Percentiles rank a stretch among this genome's conserved stretches.
phyloP scores from a whole-genome alignment of 2,329 filamentous ascomycete species.

The Aspergillus vadensis region DNA sequence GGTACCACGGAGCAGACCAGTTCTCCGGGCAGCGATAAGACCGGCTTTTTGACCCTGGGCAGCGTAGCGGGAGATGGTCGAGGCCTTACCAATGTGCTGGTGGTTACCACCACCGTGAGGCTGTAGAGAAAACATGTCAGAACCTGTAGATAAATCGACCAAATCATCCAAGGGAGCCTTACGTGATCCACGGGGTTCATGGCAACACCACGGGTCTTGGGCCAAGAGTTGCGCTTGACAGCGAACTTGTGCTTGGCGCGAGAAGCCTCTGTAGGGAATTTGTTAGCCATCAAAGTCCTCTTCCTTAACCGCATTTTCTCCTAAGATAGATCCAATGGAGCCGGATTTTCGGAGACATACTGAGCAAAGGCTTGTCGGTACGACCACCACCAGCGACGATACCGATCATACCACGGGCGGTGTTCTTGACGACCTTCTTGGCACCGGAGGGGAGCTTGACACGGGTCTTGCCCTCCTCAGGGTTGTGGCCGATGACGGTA shows the following conservation, averaged over 20 bases:
- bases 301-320: background rate
- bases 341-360: slow-evolving; percentile 48
- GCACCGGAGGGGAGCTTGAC: slow-evolving; percentile 98
- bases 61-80: slow-evolving; percentile 97
- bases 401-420: slow-evolving; percentile 95
- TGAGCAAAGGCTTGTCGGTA: slow-evolving; percentile 99
- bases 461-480: slow-evolving; percentile 98
- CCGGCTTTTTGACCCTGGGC: slow-evolving; percentile 99
- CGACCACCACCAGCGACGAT: slow-evolving; percentile 99
- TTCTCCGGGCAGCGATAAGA: slow-evolving; percentile 99
- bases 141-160: background rate
- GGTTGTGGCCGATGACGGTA: slow-evolving; percentile 96
- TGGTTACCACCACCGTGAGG: slow-evolving; percentile 99
- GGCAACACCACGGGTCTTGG: slow-evolving; percentile 99
- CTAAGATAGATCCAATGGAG: background rate
- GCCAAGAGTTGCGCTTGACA: slow-evolving; percentile 99
- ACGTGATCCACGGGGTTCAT: slow-evolving; percentile 99
- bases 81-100: slow-evolving; percentile 99
- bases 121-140: slow-evolving; percentile 35
- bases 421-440: slow-evolving; percentile 97
- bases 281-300: slow-evolving; percentile 43
- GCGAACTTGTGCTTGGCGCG: slow-evolving; percentile 99
- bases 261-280: slow-evolving; percentile 75
- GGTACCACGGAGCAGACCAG: slow-evolving; percentile 99
- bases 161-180: slow-evolving; percentile 36